Base-by-base conservation (phyloP, 2,329 filamentous ascomycete species). In the Sphaerulina vaccinii region DNA sequence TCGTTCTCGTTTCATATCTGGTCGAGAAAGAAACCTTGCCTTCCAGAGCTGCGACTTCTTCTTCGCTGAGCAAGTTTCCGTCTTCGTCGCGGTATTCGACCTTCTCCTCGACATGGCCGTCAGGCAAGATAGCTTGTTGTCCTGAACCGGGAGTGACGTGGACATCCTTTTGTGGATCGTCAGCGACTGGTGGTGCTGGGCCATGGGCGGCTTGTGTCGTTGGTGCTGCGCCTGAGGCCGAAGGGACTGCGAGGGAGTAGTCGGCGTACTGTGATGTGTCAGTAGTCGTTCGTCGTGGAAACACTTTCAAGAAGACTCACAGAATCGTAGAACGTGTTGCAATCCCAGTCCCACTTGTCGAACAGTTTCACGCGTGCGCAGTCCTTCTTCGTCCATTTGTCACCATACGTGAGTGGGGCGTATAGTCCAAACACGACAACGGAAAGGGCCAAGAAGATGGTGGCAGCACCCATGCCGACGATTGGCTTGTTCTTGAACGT, bases 11-110 rank as follows among this genome's bases (percentile, higher is more conserved):
- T 77, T 97, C 92, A 69, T 96, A 96, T 61, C 86, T 87, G 10
- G 93, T 97, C 75, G 95, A 85, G 75, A 99, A 96, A 65, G 90
- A 89, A 54, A 97, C 91, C 72, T 96, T 95, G 65, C 92, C 93
- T 70, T 92, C 82, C 24, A 99, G 82, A 16, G 81, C 82, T 65
- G 87, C 83, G 53, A 99, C 90, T 68, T 96, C 83, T 65, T 90
- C 87, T 49, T 87, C 83, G 65, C 92, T 77, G 24, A 99, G 81
- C 24, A 97, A 70, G 66, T 96, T 96, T 60, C 93, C 93, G 62
- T 95, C 79, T 71, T 96, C 89, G 70, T 97, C 93, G 48, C 93
- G 87, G 74, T 96, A 99, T 73, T 97, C 93, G 40, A 97, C 77
- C 61, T 85, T 86, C 73, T 96, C 88, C 71, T 95, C 88, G 62